Conservation (phyloP, 345 rosid species). For the Triadica sebifera region DNA sequence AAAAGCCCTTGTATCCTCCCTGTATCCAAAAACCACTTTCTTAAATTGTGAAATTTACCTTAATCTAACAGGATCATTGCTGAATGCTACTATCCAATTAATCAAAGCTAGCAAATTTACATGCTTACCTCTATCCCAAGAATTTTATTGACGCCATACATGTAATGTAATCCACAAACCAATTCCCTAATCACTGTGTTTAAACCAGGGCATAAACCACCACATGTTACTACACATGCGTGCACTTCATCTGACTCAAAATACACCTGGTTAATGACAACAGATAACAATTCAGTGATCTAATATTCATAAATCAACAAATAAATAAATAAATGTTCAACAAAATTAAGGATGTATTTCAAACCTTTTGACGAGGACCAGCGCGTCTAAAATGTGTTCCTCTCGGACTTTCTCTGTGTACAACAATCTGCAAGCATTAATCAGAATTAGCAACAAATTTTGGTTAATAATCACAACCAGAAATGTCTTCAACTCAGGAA, state of each 20-base stretch:
- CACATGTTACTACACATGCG: slow-evolving; percentile 91
- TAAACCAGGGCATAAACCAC: slow-evolving; percentile 92
- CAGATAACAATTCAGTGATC: neutral
- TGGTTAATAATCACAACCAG: neutral
- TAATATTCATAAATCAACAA: neutral
- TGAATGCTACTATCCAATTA: neutral
- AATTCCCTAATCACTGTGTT: slow-evolving; percentile 89
- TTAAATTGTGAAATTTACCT: too few relatives aligned
- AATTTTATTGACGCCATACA: slow-evolving; percentile 80
- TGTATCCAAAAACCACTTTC: slow-evolving; percentile 14
- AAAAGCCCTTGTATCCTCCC: slow-evolving; percentile 95
- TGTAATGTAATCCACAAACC: slow-evolving; percentile 63
- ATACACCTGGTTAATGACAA: slow-evolving; percentile 48
- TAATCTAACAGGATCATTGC: too few relatives aligned
- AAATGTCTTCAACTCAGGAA: neutral
- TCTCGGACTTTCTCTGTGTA: slow-evolving; percentile 71
- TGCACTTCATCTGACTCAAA: slow-evolving; percentile 74
- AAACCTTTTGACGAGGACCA: slow-evolving; percentile 90
- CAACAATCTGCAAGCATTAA: slow-evolving; percentile 50
- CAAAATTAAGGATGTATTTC: neutral
- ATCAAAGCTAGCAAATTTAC: neutral
- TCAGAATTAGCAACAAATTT: neutral
- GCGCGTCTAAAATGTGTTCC: slow-evolving; percentile 90
- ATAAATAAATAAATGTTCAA: too few relatives aligned
- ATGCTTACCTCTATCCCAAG: slow-evolving; percentile 68